Conservation (phyloP, 2,329 filamentous ascomycete genomes). For the Colletotrichum sp. region DNA sequence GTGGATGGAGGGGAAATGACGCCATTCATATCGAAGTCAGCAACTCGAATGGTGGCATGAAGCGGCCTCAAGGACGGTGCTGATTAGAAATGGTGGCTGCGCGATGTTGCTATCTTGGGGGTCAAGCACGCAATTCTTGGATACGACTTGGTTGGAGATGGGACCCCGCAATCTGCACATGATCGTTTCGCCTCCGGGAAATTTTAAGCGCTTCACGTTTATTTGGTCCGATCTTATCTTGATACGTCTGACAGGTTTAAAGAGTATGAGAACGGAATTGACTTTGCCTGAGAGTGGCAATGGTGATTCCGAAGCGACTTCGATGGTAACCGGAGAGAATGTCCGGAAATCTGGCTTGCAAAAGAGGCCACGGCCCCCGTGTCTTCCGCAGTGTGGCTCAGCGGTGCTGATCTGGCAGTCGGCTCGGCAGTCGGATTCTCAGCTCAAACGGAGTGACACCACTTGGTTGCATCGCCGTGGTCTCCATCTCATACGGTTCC, state of each 20-base stretch:
- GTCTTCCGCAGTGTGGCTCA: neutral
- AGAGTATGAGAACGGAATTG: neutral
- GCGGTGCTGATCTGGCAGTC: neutral
- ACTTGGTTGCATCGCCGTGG: neutral
- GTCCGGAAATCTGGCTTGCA: neutral
- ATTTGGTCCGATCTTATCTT: neutral
- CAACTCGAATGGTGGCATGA: neutral
- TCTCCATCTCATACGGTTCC: neutral
- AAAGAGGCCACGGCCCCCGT: neutral
- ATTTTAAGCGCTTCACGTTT: neutral
- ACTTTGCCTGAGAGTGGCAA: neutral
- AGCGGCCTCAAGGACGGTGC: neutral
- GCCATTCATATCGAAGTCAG: neutral
- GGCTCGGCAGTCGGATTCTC: neutral
- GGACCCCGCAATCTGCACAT: slow-evolving; percentile 11
- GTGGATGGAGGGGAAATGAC: slow-evolving; percentile 6
- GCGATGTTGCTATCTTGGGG: slow-evolving; percentile 17
- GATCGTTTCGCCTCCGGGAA: neutral
- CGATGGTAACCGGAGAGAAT: neutral
- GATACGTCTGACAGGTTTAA: neutral
- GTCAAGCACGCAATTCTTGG: slow-evolving; percentile 15
- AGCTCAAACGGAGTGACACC: neutral
- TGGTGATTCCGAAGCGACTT: neutral
- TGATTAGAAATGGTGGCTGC: slow-evolving; percentile 13
- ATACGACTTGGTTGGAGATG: neutral